Evolutionary conservation across 192 early-diverging fungal species (phyloP), one percentile per base, ranked within the genome.

Genomic region (Coemansia sp.): DNA sequence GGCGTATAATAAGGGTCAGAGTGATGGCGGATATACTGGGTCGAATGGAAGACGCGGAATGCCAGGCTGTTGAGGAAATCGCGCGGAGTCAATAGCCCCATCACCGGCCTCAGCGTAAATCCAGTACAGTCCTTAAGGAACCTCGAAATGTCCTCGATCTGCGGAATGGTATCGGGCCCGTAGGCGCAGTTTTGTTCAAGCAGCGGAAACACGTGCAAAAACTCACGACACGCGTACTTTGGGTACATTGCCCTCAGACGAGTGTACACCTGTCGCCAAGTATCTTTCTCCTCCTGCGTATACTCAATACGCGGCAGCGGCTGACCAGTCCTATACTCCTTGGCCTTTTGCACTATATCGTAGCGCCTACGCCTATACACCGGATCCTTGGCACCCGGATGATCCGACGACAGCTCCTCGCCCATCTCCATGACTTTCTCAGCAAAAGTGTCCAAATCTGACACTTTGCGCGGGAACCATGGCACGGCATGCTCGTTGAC

Each of bases 21-120:
- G 75, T 91, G 88, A 73, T 98, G 96, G 29, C 96, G 92, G 76
- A 98, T 95, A 78, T 98, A 98, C 83, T 98, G 96, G 10, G 96
- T 98, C 44, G 89, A 92, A 80, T 96, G 93, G 86, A 98, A 98
- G 6, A 98, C 95, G 53, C 96, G 89, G 86, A 98, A 98, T 3
- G 95, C 96, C 75, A 98, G 87, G 29, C 90, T 91, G 74, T 98
- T 98, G 69, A 98, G 79, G 71, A 98, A 98, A 76, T 98, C 96
- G 32, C 96, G 85, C 32, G 91, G 89, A 44, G 93, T 92, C 55
- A 98, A 85, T 12, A 98, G 84, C 6, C 95, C 96, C 91, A 93
- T 95, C 15, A 96, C 94, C 3, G 96, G 96, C 29, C 96, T 89
- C 65, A 98, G 68, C 20, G 93, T 95, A 76, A 95, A 98, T 1